phyloP scores from a whole-genome alignment of 2,329 filamentous ascomycete genomes.

The Diaporthe caulivora region DNA sequence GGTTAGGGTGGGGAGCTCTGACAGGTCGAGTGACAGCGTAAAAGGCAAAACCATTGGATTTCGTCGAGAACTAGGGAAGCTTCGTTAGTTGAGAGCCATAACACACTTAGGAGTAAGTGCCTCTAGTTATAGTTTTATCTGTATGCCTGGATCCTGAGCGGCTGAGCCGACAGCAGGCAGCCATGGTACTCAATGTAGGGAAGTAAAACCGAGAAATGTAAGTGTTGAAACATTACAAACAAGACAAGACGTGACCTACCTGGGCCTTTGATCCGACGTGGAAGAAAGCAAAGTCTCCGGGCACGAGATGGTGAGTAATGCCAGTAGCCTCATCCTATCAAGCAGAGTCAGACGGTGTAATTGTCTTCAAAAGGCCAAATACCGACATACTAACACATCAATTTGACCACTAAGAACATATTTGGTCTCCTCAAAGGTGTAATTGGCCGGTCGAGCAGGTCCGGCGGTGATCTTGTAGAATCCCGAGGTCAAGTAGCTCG shows the following conservation, averaged over 20 bases:
- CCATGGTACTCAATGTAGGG: background rate
- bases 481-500: slow-evolving; percentile 4
- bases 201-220: no score
- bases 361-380: background rate
- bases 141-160: background rate
- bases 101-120: background rate
- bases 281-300: slow-evolving; percentile 22
- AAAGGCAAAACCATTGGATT: slow-evolving; percentile 11
- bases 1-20: background rate
- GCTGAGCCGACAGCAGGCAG: no score
- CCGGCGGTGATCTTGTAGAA: slow-evolving; percentile 14
- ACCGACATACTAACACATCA: background rate
- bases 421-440: slow-evolving; percentile 19
- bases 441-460: slow-evolving; percentile 6
- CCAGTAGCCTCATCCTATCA: slow-evolving; percentile 6
- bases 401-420: slow-evolving; percentile 1
- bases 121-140: no score
- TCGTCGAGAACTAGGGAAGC: background rate
- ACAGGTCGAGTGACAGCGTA: slow-evolving; percentile 4
- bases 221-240: rapidly evolving
- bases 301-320: slow-evolving; percentile 14
- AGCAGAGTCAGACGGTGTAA: background rate
- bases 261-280: background rate
- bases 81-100: background rate
- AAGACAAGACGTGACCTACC: background rate